These are phyloP conservation scores for Aspergillus candidus DNA, from an alignment of 2,329 filamentous ascomycete species.

Conservation along the genomic window DNA sequence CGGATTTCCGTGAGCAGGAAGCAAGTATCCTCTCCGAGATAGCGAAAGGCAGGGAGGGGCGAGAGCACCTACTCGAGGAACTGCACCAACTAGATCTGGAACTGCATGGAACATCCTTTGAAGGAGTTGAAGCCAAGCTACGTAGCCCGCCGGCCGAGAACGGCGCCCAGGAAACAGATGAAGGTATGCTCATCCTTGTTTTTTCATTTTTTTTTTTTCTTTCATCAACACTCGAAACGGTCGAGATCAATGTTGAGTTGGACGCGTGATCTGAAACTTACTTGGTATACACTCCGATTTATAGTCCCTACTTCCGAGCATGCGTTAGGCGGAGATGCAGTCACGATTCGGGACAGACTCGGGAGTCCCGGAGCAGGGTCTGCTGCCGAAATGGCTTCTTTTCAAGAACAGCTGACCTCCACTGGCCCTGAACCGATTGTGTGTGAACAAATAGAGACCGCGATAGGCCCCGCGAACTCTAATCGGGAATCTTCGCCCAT, in stretches of 20 bases:
- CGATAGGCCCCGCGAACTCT: conserved; percentile 2
- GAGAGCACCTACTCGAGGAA: conserved; percentile 43
- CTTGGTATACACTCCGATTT: background rate
- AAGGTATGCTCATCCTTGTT: conserved; percentile 15
- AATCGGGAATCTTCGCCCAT: conserved; percentile 13
- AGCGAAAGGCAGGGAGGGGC: conserved; percentile 37
- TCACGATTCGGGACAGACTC: no score
- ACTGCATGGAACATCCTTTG: conserved; percentile 42
- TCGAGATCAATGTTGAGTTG: background rate
- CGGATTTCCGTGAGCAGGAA: conserved; percentile 29
- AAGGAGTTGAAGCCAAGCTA: conserved; percentile 37
- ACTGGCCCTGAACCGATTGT: no score
- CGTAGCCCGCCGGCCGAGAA: conserved; percentile 15
- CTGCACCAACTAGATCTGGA: conserved; percentile 45
- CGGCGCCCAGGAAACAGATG: conserved; percentile 6
- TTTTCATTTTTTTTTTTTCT: no score
- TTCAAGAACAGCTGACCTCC: no score
- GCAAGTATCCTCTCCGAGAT: conserved; percentile 42
- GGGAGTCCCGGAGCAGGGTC: no score
- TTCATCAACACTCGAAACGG: background rate
- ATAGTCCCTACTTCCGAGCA: no score
- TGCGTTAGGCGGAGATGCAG: no score
- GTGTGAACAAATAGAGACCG: conserved; percentile 7
- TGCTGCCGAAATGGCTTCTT: no score
- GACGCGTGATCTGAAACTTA: background rate